These are phyloP conservation scores for Fusarium papillatum DNA, from an alignment of 2,329 filamentous ascomycete species.

Conservation along the genomic window DNA sequence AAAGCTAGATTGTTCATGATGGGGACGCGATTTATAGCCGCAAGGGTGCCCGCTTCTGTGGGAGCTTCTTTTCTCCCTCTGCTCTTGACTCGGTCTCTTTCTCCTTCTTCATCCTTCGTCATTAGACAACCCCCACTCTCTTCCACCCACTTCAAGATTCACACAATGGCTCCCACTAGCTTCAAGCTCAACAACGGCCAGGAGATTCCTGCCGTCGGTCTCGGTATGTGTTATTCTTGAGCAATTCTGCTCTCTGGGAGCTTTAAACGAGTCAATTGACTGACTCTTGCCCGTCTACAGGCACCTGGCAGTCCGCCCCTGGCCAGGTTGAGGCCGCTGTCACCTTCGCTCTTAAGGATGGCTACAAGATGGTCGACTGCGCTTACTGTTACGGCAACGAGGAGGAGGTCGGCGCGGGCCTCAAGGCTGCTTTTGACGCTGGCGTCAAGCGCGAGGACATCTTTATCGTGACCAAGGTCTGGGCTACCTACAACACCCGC, in stretches of 20 bases:
- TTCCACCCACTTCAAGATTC: slow-evolving; percentile 5
- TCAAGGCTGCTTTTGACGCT: slow-evolving; percentile 78
- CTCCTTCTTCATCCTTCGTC: slow-evolving; percentile 6
- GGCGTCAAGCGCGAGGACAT: slow-evolving; percentile 84
- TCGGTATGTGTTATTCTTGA: slow-evolving; percentile 60
- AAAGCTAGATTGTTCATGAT: slow-evolving; percentile 33
- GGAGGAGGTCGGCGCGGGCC: slow-evolving; percentile 83
- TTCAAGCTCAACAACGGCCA: slow-evolving; percentile 76
- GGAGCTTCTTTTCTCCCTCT: slow-evolving; percentile 10
- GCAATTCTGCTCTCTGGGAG: background rate
- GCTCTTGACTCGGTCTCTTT: slow-evolving; percentile 16
- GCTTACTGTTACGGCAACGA: slow-evolving; percentile 88
- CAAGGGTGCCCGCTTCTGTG: slow-evolving; percentile 17
- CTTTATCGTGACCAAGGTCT: slow-evolving; percentile 89
- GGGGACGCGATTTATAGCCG: slow-evolving; percentile 35
- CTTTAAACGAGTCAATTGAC: slow-evolving; percentile 9
- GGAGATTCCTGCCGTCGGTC: slow-evolving; percentile 73
- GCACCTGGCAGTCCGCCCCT: slow-evolving; percentile 74
- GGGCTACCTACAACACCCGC: slow-evolving; percentile 82
- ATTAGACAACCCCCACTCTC: slow-evolving; percentile 6
- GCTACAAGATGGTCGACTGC: slow-evolving; percentile 76
- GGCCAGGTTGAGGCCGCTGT: slow-evolving; percentile 72
- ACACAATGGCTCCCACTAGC: slow-evolving; percentile 65
- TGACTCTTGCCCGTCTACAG: slow-evolving; percentile 50
- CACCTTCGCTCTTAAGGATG: slow-evolving; percentile 67